Percentiles rank a stretch among this genome's conserved stretches.
Evolutionary conservation across 352 stramenopile species (phyloP).

Genomic region (Phytophthora aleatoria): DNA sequence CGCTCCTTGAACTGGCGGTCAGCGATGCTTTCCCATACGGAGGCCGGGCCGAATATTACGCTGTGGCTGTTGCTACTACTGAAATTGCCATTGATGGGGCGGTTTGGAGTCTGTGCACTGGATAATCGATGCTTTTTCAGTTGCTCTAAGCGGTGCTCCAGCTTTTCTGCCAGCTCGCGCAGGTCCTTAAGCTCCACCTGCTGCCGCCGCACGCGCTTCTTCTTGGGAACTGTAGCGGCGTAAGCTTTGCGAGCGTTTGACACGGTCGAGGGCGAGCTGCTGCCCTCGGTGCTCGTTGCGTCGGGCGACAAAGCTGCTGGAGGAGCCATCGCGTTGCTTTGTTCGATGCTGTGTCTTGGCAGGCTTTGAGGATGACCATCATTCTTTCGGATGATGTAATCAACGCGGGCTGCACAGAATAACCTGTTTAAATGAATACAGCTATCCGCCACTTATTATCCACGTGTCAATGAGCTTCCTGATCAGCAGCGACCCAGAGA

Average conservation of each 20-base stretch:
- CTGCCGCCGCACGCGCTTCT: constrained; percentile 42
- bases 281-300: constrained; percentile 11
- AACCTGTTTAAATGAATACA: constrained; percentile 3
- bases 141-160: constrained; percentile 34
- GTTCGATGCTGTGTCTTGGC: not conserved
- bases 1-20: constrained; percentile 37
- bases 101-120: not conserved
- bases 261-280: constrained; percentile 11
- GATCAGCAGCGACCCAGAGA: constrained; percentile 12
- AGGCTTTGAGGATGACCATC: not conserved
- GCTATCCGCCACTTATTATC: not conserved
- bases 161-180: constrained; percentile 36
- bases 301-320: constrained; percentile 3
- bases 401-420: not conserved
- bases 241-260: not conserved
- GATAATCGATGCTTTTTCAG: constrained; percentile 26
- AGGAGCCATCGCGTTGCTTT: not conserved
- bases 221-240: constrained; percentile 9
- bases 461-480: constrained; percentile 25
- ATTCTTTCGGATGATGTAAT: not conserved
- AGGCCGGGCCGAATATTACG: not conserved
- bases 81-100: not conserved
- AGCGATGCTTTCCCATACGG: constrained; percentile 34
- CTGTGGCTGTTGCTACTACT: not conserved
- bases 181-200: constrained; percentile 43